phyloP scores from a whole-genome alignment of 2,329 filamentous ascomycete genomes.

The Blastomyces percursus region DNA sequence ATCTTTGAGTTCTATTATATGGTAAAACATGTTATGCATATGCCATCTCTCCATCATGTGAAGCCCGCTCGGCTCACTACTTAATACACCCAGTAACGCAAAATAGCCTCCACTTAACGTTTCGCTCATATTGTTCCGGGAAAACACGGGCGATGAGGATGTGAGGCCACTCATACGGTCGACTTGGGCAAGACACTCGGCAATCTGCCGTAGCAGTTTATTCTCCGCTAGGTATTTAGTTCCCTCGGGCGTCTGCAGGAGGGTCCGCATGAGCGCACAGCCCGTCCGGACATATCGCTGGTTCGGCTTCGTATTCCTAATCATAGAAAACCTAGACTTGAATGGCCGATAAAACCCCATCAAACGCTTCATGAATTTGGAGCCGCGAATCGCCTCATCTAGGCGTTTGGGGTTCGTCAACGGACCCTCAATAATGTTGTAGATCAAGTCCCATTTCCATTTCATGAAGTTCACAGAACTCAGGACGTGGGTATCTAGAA shows the following conservation, averaged over 20 bases:
- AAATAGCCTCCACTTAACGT: slow-evolving; percentile 91
- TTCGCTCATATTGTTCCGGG: slow-evolving; percentile 68
- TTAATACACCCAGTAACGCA: slow-evolving; percentile 78
- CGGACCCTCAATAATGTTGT: slow-evolving; percentile 84
- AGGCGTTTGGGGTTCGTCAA: slow-evolving; percentile 81
- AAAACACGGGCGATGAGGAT: slow-evolving; percentile 72
- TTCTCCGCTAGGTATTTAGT: slow-evolving; percentile 77
- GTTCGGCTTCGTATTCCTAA: slow-evolving; percentile 81
- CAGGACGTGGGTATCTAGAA: slow-evolving; percentile 68
- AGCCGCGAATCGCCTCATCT: slow-evolving; percentile 86
- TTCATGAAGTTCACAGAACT: slow-evolving; percentile 84
- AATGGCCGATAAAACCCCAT: slow-evolving; percentile 95
- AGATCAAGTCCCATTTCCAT: slow-evolving; percentile 94
- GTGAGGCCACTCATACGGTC: slow-evolving; percentile 67
- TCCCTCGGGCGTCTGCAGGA: slow-evolving; percentile 78
- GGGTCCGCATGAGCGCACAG: slow-evolving; percentile 73
- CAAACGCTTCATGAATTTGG: slow-evolving; percentile 90
- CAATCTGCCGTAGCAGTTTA: slow-evolving; percentile 85
- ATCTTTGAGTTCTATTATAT: slow-evolving; percentile 84
- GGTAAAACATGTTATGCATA: slow-evolving; percentile 99
- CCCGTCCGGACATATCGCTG: slow-evolving; percentile 89
- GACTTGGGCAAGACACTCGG: slow-evolving; percentile 89
- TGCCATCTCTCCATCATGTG: slow-evolving; percentile 91
- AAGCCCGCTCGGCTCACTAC: slow-evolving; percentile 68
- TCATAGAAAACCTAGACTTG: slow-evolving; percentile 87